These are phyloP conservation scores for Saccharomycopsis guyanensis DNA, from an alignment of 805 yeast species.

Conservation along the genomic window DNA sequence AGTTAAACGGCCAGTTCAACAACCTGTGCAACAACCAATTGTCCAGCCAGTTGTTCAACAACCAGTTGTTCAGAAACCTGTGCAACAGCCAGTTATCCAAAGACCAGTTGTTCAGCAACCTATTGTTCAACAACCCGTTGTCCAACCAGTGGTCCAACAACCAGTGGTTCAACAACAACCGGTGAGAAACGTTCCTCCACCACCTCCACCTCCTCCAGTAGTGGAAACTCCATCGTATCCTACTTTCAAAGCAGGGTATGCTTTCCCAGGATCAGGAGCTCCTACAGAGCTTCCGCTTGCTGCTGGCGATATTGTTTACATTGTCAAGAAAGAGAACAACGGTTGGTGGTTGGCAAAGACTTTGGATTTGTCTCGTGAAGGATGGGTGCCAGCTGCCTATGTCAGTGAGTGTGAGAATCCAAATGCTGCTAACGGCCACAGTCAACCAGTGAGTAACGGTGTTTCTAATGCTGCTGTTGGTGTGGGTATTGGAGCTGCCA, in stretches of 20 bases:
- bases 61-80: constrained; percentile 19
- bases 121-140: constrained; percentile 7
- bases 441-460: constrained; percentile 1
- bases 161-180: constrained; percentile 12
- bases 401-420: constrained; percentile 54
- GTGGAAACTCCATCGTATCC: constrained; percentile 59
- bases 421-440: constrained; percentile 1
- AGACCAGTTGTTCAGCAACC: constrained; percentile 14
- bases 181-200: constrained; percentile 36
- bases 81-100: constrained; percentile 22
- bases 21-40: constrained; percentile 5
- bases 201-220: constrained; percentile 74
- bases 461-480: constrained; percentile 5
- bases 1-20: constrained; percentile 10
- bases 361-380: constrained; percentile 69
- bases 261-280: constrained; percentile 78
- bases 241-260: constrained; percentile 77
- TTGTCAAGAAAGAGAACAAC: constrained; percentile 65
- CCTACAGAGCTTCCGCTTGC: constrained; percentile 73
- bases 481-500: constrained; percentile 3
- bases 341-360: constrained; percentile 93
- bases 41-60: constrained; percentile 1
- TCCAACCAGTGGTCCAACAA: neutral
- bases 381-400: constrained; percentile 98
- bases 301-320: constrained; percentile 68